A percentile compares a stretch with the other conserved stretches of the same genome.
Evolutionary conservation across 2,329 filamentous ascomycete species (phyloP).

Genomic region (Sphaceloma murrayae): DNA sequence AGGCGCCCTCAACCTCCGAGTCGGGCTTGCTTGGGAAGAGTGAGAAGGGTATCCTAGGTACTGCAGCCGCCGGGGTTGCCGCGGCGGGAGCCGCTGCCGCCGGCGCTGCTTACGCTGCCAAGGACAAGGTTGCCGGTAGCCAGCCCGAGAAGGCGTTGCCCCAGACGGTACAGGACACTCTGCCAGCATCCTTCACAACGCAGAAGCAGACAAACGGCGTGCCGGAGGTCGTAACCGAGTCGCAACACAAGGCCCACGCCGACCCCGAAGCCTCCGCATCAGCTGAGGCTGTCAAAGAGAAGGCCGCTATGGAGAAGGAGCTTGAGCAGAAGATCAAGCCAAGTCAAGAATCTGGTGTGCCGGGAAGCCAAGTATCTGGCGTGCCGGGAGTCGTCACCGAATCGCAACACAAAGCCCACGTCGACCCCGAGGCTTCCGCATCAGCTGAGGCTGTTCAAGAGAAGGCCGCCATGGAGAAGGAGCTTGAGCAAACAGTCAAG

Average conservation of each 20-base stretch:
- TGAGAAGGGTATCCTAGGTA: slow-evolving; percentile 20
- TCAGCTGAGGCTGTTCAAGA: slow-evolving; percentile 43
- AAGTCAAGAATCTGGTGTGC: slow-evolving; percentile 35
- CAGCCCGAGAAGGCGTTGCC: slow-evolving; percentile 35
- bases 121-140: slow-evolving; percentile 33
- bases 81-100: slow-evolving; percentile 31
- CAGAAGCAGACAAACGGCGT: slow-evolving; percentile 32
- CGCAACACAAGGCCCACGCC: slow-evolving; percentile 55
- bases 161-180: slow-evolving; percentile 37
- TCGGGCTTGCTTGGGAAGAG: slow-evolving; percentile 32
- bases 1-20: slow-evolving; percentile 23
- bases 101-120: slow-evolving; percentile 30
- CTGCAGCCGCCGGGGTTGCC: slow-evolving; percentile 38
- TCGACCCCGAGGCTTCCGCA: slow-evolving; percentile 56
- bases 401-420: slow-evolving; percentile 57
- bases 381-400: slow-evolving; percentile 58
- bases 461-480: slow-evolving; percentile 50
- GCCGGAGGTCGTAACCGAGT: slow-evolving; percentile 56
- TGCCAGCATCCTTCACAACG: slow-evolving; percentile 27
- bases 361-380: no score
- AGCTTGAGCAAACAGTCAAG: slow-evolving; percentile 55
- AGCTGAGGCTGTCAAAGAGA: slow-evolving; percentile 40
- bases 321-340: slow-evolving; percentile 51
- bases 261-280: slow-evolving; percentile 58
- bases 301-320: slow-evolving; percentile 55